A percentile compares a stretch with the other conserved stretches of the same genome.
Evolutionary conservation across 164 flowering plant genomes (phyloP).

Genomic region (Tetrastigma voinierianum): DNA sequence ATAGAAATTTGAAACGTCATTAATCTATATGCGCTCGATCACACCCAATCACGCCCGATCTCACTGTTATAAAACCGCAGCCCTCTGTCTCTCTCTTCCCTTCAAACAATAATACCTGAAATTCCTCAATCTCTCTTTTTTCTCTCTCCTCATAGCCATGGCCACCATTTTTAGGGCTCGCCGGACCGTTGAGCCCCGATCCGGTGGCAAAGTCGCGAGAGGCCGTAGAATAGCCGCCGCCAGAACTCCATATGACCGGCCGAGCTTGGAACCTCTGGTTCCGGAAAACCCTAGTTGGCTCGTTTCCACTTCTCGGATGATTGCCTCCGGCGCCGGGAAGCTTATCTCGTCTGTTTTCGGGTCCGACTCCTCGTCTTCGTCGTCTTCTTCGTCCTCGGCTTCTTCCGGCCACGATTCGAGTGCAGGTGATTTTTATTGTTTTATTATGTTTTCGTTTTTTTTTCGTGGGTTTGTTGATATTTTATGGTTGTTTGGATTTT

Average conservation of each 20-base stretch:
- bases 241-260: slow-evolving; percentile 49
- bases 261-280: slow-evolving; percentile 8
- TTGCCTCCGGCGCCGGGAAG: slow-evolving; percentile 53
- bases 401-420: slow-evolving; percentile 19
- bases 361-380: slow-evolving; percentile 23
- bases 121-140: background rate
- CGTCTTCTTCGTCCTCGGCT: slow-evolving; percentile 27
- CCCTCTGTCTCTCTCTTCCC: background rate
- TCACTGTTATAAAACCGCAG: too few species aligned
- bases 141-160: slow-evolving; percentile 10
- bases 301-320: slow-evolving; percentile 33
- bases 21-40: too few species aligned
- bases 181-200: slow-evolving; percentile 17
- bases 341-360: slow-evolving; percentile 39
- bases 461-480: background rate
- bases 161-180: slow-evolving; percentile 8
- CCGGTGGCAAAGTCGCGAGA: slow-evolving; percentile 60
- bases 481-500: too few species aligned
- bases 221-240: slow-evolving; percentile 22
- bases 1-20: too few species aligned
- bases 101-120: background rate
- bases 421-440: background rate
- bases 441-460: background rate
- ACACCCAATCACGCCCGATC: too few species aligned
- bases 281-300: slow-evolving; percentile 44